Evolutionary conservation across 2,329 filamentous ascomycete genomes (phyloP).

Genomic region (Penicillium sclerotiorum): DNA sequence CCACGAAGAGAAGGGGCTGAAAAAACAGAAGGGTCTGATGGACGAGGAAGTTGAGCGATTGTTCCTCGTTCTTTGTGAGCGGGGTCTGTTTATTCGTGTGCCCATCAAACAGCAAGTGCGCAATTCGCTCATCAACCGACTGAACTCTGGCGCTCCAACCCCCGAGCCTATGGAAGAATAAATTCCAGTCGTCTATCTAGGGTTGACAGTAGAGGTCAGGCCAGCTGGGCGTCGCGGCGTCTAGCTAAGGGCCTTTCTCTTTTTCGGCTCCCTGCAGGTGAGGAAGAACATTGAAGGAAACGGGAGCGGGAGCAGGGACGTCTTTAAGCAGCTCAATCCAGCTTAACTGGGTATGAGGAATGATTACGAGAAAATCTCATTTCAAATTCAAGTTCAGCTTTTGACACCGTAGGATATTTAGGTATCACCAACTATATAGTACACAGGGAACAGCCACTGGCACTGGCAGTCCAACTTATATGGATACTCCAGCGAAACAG

Average conservation of each 20-base stretch:
- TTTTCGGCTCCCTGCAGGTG: too few species aligned
- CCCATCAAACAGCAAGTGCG: slow-evolving; percentile 42
- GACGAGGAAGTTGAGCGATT: slow-evolving; percentile 55
- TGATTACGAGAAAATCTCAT: slow-evolving; percentile 7
- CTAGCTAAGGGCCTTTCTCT: too few species aligned
- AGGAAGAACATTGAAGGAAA: too few species aligned
- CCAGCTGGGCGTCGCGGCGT: too few species aligned
- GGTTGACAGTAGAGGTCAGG: too few species aligned
- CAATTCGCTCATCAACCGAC: too few species aligned
- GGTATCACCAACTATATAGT: slow-evolving; percentile 19
- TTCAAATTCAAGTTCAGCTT: slow-evolving; percentile 6
- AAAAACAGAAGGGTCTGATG: slow-evolving; percentile 32
- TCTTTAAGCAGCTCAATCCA: too few species aligned
- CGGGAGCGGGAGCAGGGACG: too few species aligned
- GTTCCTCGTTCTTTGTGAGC: slow-evolving; percentile 61
- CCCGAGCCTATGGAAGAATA: too few species aligned
- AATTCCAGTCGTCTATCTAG: too few species aligned
- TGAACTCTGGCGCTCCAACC: too few species aligned
- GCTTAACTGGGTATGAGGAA: too few species aligned
- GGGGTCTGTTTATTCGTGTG: slow-evolving; percentile 62
- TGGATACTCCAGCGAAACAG: slow-evolving; percentile 8
- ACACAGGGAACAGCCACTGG: slow-evolving; percentile 18
- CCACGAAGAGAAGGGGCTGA: background rate
- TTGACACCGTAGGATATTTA: background rate
- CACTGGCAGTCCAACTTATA: slow-evolving; percentile 3